phyloP scores from a whole-genome alignment of 257 asterid genomes.

The Anisodus acutangulus region DNA sequence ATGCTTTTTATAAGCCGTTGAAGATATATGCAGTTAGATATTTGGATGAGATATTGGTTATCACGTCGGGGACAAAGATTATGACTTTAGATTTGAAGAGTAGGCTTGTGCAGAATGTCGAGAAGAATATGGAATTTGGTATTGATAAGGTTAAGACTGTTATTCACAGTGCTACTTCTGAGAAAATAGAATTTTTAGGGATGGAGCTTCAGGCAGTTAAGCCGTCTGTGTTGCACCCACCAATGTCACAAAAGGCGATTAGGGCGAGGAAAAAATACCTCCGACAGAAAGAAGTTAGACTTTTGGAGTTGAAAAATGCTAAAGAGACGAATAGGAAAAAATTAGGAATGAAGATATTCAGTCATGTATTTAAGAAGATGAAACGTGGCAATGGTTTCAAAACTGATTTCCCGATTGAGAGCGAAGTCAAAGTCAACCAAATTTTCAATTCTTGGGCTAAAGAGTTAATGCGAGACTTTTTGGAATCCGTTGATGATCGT shows the following conservation, averaged over 20 bases:
- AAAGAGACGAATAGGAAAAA: constrained; percentile 80
- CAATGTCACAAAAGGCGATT: constrained; percentile 78
- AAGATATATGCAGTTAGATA: constrained; percentile 81
- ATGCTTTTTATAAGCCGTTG: constrained; percentile 67
- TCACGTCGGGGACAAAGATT: constrained; percentile 77
- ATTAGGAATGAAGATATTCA: constrained; percentile 73
- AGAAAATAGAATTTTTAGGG: constrained; percentile 83
- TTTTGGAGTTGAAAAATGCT: constrained; percentile 73
- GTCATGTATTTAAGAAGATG: constrained; percentile 64
- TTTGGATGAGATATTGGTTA: constrained; percentile 78
- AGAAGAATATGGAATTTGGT: constrained; percentile 55
- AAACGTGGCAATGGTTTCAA: constrained; percentile 59
- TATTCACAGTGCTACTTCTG: constrained; percentile 83
- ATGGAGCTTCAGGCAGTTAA: constrained; percentile 96
- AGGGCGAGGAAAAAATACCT: constrained; percentile 85
- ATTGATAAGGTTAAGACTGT: constrained; percentile 63
- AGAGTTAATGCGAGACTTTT: constrained; percentile 66
- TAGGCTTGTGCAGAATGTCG: constrained; percentile 52
- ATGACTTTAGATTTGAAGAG: constrained; percentile 72
- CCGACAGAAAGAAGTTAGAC: constrained; percentile 80
- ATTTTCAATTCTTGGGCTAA: constrained; percentile 76
- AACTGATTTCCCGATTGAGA: constrained; percentile 61
- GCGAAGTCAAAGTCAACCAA: constrained; percentile 65
- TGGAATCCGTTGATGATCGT: constrained; percentile 69
- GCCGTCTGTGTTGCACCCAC: constrained; percentile 75